Conservation (phyloP, 2,329 filamentous ascomycete species). For the Scolecobasidium constrictum region DNA sequence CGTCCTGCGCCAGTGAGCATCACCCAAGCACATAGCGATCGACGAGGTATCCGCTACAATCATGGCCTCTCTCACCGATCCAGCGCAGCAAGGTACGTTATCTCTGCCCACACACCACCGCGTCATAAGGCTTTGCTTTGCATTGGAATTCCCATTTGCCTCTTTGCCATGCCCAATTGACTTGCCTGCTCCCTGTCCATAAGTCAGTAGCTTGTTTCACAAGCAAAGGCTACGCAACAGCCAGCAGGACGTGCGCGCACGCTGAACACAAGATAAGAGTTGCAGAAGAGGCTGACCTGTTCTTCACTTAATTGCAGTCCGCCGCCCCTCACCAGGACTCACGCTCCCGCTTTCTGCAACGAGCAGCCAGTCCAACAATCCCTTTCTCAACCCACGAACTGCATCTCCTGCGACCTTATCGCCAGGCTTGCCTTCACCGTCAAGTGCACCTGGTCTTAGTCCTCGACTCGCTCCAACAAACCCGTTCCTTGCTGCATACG, state of each 20-base stretch:
- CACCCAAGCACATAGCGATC: conserved; percentile 3
- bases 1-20: background rate
- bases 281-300: no score
- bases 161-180: no score
- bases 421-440: conserved; percentile 22
- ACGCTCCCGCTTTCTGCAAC: conserved; percentile 56
- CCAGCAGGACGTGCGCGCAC: no score
- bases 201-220: no score
- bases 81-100: conserved; percentile 30
- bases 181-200: no score
- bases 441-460: conserved; percentile 38
- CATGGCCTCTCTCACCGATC: conserved; percentile 28
- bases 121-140: conserved; percentile 24
- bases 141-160: no score
- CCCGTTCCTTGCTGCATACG: conserved; percentile 57
- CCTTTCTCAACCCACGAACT: conserved; percentile 61
- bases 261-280: no score
- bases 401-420: conserved; percentile 40
- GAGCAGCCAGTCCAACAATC: conserved; percentile 70
- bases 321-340: conserved; percentile 28
- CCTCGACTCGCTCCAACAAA: conserved; percentile 60
- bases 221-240: no score
- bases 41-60: conserved; percentile 10
- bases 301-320: no score
- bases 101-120: conserved; percentile 12